These are phyloP conservation scores for Aureobasidium sp. DNA, from an alignment of 2,329 filamentous ascomycete species.

Conservation along the genomic window DNA sequence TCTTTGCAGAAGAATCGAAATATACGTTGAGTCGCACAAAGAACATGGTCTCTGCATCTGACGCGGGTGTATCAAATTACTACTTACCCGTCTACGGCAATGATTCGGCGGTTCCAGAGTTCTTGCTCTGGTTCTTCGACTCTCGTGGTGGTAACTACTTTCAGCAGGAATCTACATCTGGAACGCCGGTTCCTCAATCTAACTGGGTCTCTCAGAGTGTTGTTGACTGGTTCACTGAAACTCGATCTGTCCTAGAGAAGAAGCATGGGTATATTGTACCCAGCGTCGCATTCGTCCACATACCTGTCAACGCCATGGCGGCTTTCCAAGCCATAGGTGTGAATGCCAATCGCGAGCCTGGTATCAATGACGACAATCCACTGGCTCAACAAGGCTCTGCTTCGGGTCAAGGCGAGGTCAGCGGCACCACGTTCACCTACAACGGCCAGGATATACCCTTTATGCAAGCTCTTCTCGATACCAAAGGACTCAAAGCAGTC, in stretches of 20 bases:
- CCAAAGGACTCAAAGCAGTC: conserved; percentile 46
- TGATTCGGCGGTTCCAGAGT: conserved; percentile 31
- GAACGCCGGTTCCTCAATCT: conserved; percentile 24
- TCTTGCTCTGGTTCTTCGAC: conserved; percentile 66
- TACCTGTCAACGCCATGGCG: conserved; percentile 37
- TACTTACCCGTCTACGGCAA: conserved; percentile 42
- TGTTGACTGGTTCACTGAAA: conserved; percentile 36
- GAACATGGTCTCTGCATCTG: conserved; percentile 30
- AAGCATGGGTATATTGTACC: conserved; percentile 33
- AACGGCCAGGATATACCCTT: conserved; percentile 49
- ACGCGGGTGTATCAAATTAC: conserved; percentile 45
- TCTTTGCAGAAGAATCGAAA: conserved; percentile 33
- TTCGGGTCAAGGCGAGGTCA: conserved; percentile 28
- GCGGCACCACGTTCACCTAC: conserved; percentile 25
- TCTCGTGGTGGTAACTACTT: conserved; percentile 49
- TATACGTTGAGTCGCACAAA: conserved; percentile 32
- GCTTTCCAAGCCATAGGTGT: conserved; percentile 36
- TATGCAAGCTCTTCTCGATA: conserved; percentile 51
- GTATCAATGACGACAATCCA: conserved; percentile 36
- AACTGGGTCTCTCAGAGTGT: conserved; percentile 39
- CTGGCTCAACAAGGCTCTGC: conserved; percentile 31
- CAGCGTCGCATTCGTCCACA: conserved; percentile 48
- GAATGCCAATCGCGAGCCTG: conserved; percentile 33
- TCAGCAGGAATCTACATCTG: conserved; percentile 25
- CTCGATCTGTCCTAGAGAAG: conserved; percentile 22